Evolutionary conservation across 148 eudicot genomes (phyloP), one percentile per base, ranked within the genome.

Genomic region (Silene latifolia): DNA sequence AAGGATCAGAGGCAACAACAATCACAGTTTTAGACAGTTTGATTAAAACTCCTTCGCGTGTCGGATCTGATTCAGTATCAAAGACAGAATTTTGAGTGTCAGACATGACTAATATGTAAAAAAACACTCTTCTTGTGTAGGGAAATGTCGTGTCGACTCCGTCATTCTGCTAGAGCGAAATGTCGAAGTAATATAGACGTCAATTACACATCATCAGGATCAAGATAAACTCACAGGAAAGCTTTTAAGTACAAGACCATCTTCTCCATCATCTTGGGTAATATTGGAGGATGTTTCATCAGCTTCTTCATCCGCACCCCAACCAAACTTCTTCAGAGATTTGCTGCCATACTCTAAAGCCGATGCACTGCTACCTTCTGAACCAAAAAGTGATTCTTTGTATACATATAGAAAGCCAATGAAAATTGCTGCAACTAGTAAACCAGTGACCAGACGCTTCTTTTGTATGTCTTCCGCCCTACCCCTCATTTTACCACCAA

Each of bases 331-430:
- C 76, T 85, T 88, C 84, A 92, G 78, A 24, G 98, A 93, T 65
- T 91, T 84, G 82, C 91, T 92, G 25, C 98, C 96, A 84, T 95
- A 95, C 88, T 90, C 93, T 63, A 95, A 71, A 63, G 99, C 97
- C 39, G 94, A 84, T 74, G 92, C 87, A 70, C 93, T 93, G 47
- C 81, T 56, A 61, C 86, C 79, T 71, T 87, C 76, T 29, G 98
- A 92, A 27, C 97, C 97, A 83, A 88, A 92, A 63, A 82, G 25
- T 24, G 87, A 81, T 63, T 78, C 85, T 69, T 76, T 81, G 74
- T 85, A 95, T 44, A 84, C 79, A 82, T 89, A 95, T 3, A 92
- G 83, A 76, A 89, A 88, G 18, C 92, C 87, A 67, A 90, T 77
- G 77, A 95, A 78, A 70, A 84, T 71, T 62, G 87, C 90, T 35